Base-by-base conservation (phyloP, 352 stramenopile species). In the Aphanomyces stellatus region DNA sequence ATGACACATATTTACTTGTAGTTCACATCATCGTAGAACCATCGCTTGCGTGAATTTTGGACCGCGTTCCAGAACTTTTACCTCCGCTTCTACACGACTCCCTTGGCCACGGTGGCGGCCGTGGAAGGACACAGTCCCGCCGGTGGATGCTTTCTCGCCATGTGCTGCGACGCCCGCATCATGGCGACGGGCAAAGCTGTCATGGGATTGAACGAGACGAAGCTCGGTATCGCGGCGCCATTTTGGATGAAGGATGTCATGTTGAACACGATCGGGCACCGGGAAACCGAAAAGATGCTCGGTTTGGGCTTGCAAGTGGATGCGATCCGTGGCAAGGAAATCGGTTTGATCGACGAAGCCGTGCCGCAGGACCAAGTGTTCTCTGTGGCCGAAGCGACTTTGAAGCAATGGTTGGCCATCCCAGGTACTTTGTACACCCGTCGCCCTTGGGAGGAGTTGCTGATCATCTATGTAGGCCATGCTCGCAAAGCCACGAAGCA, bases 171-270 rank as follows among this genome's bases (percentile, higher is more conserved):
- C 79, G 98, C 96, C 74, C 86, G 95, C 24, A 76, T 98, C 62
- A 97, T 98, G 88, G 82, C 87, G n/a, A 76, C 70, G 10, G 85
- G 82, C 13, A 88, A 91, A 57, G 77, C 81, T n/a, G 80, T 87
- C 34, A 98, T 98, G 70, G 94, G 94, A 11, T 76, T 98, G 34
- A 98, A 98, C 70, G 94, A 98, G 79, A 96, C 90, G 6, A 81
- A 96, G 68, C 71, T 98, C 33, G 94, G 95, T 35, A 97, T 98
- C 51, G 84, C 92, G 37, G 87, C 85, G 17, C 80, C 83, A 4
- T 88, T 78, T 57, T 93, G 86, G 84, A 90, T 93, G 53, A 78
- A 78, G 25, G 80, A 88, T 56, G 88, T 81, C 33, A 91, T 93
- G 67, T 74, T 91, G 51, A 93, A 93, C 72, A 91, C 83, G 31